Evolutionary conservation across 768 basidiomycete species (phyloP), one percentile per base, ranked within the genome.

Genomic region (Termitomyces sp.): DNA sequence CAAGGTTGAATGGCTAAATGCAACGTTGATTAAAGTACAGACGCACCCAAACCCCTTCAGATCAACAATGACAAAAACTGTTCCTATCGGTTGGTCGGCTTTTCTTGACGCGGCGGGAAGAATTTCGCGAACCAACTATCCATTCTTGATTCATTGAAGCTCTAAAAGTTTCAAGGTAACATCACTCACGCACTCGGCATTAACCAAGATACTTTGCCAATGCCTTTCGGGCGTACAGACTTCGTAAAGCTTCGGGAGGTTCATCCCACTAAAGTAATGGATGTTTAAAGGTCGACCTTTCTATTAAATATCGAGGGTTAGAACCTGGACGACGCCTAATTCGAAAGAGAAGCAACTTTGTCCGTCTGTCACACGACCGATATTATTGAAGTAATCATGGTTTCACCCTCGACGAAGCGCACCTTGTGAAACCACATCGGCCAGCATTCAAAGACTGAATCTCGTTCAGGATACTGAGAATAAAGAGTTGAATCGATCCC

Each of bases 381-480:
- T 47, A 43, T 16, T 9, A 55, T 32, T 34, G 37, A 37, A 18
- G 26, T 40, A 6, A 27, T 33, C 33, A 16, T 30, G 13, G 12
- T 48, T 30, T 26, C 30, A 43, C 12, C 9, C n/a, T 32, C 13
- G 7, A 20, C 27, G 33, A 30, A 37, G 61, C 79, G 32, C 51
- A 83, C 87, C 75, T 89, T 90, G 69, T 91, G 89, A 64, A 88
- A 90, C 75, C 82, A 89, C 76, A 90, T 81, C 3, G 88, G 88
- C 89, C 89, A 91, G 60, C 81, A 84, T 53, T 87, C 82, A 62
- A 89, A 89, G 7, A 91, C 82, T 1, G 80, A 78, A 52, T 83
- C 78, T 44, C 89, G 82, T 61, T 84, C 86, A 1, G 87, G 87
- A 64, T 85, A 91, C 89, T 91, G 20, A 20, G n/a, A 24, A 36